Conservation (phyloP, 2,329 filamentous ascomycete genomes). For the Pyricularia grisea region DNA sequence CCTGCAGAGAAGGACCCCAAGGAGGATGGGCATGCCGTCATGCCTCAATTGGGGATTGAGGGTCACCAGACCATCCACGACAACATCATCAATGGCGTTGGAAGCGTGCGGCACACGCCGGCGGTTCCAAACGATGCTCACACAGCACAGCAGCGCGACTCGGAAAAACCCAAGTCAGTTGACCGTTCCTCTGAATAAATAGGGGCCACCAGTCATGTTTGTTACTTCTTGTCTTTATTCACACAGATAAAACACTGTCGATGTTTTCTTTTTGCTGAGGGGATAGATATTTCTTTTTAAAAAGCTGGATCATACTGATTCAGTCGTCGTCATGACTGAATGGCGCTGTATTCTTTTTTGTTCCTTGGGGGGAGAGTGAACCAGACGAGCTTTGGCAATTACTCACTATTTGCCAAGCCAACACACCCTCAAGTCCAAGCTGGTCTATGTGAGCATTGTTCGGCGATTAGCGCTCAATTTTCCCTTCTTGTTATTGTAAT, state of each 20-base stretch:
- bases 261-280: background rate
- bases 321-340: background rate
- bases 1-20: slow-evolving; percentile 60
- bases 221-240: background rate
- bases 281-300: background rate
- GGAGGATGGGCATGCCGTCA: slow-evolving; percentile 43
- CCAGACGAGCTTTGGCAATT: background rate
- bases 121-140: background rate
- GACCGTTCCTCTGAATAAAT: background rate
- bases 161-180: background rate
- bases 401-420: background rate
- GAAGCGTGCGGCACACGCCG: background rate
- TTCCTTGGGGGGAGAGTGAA: background rate
- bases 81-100: slow-evolving; percentile 2
- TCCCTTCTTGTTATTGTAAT: background rate
- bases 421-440: background rate
- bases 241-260: background rate
- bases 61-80: slow-evolving; percentile 52
- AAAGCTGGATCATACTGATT: background rate
- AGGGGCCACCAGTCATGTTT: background rate
- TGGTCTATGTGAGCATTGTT: background rate
- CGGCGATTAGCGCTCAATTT: background rate
- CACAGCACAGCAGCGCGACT: background rate
- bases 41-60: slow-evolving; percentile 64
- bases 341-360: background rate